A percentile compares a stretch with the other conserved stretches of the same genome.
These are phyloP conservation scores for Brassica juncea DNA, from an alignment of 345 rosid genomes.

Conservation along the genomic window DNA sequence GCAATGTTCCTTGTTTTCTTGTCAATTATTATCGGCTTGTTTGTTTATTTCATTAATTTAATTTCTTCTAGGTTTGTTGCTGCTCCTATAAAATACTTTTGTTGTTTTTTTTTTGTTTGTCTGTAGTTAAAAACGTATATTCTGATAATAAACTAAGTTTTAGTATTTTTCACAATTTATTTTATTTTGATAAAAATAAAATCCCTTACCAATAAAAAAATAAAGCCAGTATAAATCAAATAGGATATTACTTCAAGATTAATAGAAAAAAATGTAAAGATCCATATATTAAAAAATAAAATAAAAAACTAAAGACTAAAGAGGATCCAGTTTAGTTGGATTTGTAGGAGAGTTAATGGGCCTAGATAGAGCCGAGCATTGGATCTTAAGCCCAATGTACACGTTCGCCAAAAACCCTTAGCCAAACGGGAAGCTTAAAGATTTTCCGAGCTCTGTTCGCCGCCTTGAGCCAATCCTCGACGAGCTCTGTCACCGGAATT, in stretches of 20 bases:
- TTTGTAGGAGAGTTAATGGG: neutral
- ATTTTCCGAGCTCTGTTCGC: constrained; percentile 28
- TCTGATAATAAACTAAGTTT: neutral
- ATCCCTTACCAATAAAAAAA: too few relatives aligned
- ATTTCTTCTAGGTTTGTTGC: neutral
- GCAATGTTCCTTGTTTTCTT: neutral
- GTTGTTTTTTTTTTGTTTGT: neutral
- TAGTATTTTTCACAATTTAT: neutral
- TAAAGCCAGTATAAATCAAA: too few relatives aligned
- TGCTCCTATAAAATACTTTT: neutral
- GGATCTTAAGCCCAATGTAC: neutral
- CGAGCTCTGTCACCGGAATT: constrained; percentile 14
- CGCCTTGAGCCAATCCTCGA: constrained; percentile 15
- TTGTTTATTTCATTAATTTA: neutral
- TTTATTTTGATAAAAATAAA: too few relatives aligned
- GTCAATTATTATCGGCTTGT: neutral
- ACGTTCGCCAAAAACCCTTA: constrained; percentile 24
- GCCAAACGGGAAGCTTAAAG: neutral
- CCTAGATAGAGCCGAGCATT: neutral
- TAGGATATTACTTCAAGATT: neutral
- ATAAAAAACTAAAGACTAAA: neutral
- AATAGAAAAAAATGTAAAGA: neutral
- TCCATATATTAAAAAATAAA: too few relatives aligned
- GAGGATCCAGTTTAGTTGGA: neutral
- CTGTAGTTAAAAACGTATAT: too few relatives aligned